Percentiles rank a stretch among this genome's conserved stretches.
Evolutionary conservation across 1,284 basidiomycete species (phyloP).

Genomic region (Cystobasidium sp.): DNA sequence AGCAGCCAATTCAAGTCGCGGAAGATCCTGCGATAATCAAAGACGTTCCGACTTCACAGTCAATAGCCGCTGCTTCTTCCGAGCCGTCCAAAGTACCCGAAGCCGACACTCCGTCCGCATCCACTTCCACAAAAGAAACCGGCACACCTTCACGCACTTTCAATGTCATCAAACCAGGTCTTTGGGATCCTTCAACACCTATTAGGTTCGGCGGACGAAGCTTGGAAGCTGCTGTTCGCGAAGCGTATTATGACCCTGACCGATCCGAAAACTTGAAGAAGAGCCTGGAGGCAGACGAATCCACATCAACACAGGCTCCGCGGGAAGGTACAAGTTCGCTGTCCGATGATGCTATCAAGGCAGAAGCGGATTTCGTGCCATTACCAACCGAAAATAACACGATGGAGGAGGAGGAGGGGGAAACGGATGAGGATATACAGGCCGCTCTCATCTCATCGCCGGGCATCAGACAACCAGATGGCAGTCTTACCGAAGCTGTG

Average conservation of each 20-base stretch:
- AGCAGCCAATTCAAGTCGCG: too few species aligned
- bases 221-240: conserved; percentile 42
- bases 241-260: conserved; percentile 42
- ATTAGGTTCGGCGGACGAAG: conserved; percentile 42
- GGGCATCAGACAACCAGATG: conserved; percentile 19
- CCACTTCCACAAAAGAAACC: neutral
- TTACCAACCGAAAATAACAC: neutral
- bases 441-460: conserved; percentile 16
- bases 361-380: neutral
- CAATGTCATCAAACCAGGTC: conserved; percentile 41
- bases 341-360: neutral
- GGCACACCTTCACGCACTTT: conserved; percentile 23
- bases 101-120: neutral
- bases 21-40: too few species aligned
- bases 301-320: neutral
- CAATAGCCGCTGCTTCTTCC: neutral
- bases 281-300: conserved; percentile 2
- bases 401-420: neutral
- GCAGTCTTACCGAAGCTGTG: conserved; percentile 6
- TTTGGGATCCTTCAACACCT: conserved; percentile 42
- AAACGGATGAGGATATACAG: neutral
- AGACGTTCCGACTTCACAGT: too few species aligned
- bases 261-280: conserved; percentile 13
- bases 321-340: too few species aligned
- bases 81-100: neutral